Base-by-base conservation (phyloP, 208 protist species). In the Tetramitus jugosus region DNA sequence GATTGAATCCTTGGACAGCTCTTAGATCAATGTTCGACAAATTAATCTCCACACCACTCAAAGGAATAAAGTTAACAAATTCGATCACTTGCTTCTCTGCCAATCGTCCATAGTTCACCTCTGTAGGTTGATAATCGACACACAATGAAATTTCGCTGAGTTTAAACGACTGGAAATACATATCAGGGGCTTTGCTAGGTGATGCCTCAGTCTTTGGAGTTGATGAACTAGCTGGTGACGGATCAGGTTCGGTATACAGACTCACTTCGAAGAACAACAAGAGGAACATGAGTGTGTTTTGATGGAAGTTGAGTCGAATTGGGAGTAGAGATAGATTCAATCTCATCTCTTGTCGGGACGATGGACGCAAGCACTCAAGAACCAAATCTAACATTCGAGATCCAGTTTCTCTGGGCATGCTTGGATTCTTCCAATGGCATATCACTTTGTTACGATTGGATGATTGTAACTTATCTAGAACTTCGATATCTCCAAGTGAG, bases 121-220 rank as follows among this genome's bases (percentile, higher is more conserved):
- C 10, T 8, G 37, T 31, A 26, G 67, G 67, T 52, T 74, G 67
- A 74, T 74, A 74, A 52, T 74, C 67, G 26, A 74, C 37, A 39
- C 53, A 53, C 0, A 74, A 52, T 2, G 33, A 2, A 6, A 74
- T 35, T 33, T 39, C 42, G 37, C 67, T 74, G 37, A 74, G 3
- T 4, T 4, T 3, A 37, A 74, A 17, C 10, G 14, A 17, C 53
- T 53, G 67, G 29, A 74, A 74, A 26, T 74, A 31, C 14, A 49
- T 14, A 49, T 49, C 14, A 17, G 4, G 8, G 14, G 4, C 14
- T 49, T 49, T 14, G 14, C 45, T 14, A 49, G 4, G 4, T 17
- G 8, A 17, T n/a, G n/a, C n/a, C 14, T 49, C 8, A 17, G 14
- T 17, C 4, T 49, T 14, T 49, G 45, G 45, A 17, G 45, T 49